phyloP scores from a whole-genome alignment of 1,139 yeast species.

The Citeromyces siamensis region DNA sequence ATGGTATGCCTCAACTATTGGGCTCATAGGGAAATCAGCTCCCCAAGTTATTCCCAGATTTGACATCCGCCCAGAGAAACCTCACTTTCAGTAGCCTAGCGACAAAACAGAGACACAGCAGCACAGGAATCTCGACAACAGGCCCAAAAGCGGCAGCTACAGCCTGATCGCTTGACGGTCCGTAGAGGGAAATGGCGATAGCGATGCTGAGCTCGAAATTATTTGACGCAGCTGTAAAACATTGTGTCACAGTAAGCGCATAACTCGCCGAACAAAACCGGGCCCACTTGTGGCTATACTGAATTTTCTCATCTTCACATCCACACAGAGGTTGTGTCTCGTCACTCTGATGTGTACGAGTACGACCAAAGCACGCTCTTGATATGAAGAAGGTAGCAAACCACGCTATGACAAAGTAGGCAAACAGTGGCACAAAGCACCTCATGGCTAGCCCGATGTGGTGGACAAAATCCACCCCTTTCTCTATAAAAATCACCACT shows the following conservation, averaged over 20 bases:
- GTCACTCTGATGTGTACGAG: not conserved
- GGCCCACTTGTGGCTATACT: conserved; percentile 6
- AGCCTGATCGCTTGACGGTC: conserved; percentile 38
- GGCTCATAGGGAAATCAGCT: no score
- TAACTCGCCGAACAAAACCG: conserved; percentile 26
- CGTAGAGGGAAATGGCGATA: conserved; percentile 40
- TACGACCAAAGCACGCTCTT: not conserved
- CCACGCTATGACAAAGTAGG: conserved; percentile 38
- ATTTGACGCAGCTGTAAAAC: conserved; percentile 48
- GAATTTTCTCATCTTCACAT: not conserved
- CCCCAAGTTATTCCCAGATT: not conserved
- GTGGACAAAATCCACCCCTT: conserved; percentile 36
- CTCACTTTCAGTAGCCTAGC: conserved; percentile 21
- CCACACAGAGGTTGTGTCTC: no score
- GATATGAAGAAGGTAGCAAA: conserved; percentile 24
- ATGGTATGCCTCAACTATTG: no score
- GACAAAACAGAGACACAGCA: conserved; percentile 29
- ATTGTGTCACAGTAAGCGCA: conserved; percentile 31
- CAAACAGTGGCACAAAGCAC: conserved; percentile 36
- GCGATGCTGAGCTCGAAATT: conserved; percentile 43
- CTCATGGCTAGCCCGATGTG: conserved; percentile 38
- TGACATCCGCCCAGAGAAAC: conserved; percentile 8
- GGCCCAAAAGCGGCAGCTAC: conserved; percentile 55
- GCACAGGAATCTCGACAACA: conserved; percentile 39
- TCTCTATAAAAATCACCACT: conserved; percentile 37